Conservation (phyloP, 106 monocot species). For the Vanilla planifolia region DNA sequence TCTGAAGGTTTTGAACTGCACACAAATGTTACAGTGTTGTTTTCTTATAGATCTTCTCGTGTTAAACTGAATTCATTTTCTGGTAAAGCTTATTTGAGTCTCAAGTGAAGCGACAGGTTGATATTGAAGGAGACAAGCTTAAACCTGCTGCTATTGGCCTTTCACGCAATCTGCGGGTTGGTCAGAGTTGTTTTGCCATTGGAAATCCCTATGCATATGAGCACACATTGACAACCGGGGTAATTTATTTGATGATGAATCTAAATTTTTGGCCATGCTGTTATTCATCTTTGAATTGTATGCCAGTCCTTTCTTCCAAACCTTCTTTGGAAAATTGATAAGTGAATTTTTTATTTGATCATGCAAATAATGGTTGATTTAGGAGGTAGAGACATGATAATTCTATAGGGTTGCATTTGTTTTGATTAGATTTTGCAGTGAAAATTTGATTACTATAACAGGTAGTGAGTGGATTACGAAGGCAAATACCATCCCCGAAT, state of each 20-base stretch:
- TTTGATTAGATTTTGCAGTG: neutral
- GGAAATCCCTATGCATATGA: slow-evolving; percentile 95
- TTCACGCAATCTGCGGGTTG: slow-evolving; percentile 60
- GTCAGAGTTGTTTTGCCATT: slow-evolving; percentile 91
- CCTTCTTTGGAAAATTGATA: neutral
- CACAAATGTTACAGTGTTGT: neutral
- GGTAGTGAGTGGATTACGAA: slow-evolving; percentile 88
- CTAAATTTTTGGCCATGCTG: too few relatives aligned
- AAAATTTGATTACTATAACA: slow-evolving; percentile 11
- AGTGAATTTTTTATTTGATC: too few relatives aligned
- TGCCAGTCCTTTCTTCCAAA: too few relatives aligned
- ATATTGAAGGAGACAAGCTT: slow-evolving; percentile 53
- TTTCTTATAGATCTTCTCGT: neutral
- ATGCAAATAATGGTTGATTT: too few relatives aligned
- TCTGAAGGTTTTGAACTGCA: slow-evolving; percentile 49
- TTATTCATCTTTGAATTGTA: too few relatives aligned
- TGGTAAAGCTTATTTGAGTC: neutral
- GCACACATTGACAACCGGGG: slow-evolving; percentile 85
- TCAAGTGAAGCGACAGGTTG: slow-evolving; percentile 45
- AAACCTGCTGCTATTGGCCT: slow-evolving; percentile 68
- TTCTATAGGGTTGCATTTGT: neutral
- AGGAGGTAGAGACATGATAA: neutral
- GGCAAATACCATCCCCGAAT: slow-evolving; percentile 92
- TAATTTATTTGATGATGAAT: slow-evolving; percentile 17
- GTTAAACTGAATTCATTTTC: neutral